Base-by-base conservation (phyloP, 2,329 filamentous ascomycete species). In the Camptophora hylomeconis region DNA sequence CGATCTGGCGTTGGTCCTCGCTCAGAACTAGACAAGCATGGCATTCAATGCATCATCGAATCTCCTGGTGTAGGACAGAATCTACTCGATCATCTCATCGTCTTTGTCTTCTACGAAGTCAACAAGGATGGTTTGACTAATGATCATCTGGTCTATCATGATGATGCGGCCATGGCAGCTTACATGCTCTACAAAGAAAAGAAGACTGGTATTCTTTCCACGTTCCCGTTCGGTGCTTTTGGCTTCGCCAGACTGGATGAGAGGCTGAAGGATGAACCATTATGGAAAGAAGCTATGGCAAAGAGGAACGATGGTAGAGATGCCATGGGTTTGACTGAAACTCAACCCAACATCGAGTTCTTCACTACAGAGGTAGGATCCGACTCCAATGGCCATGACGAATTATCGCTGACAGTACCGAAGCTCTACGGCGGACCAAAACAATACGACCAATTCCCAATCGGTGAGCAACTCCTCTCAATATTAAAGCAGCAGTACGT, bases 221-320 rank as follows among this genome's bases (percentile, higher is more conserved):
- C 60, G 0, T 75, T 76, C 41, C 72, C 72, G 7, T 77, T 76
- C 29, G 72, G 72, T 21, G 59, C 61, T 7, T 75, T 76, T 32
- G 70, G 63, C 7, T 78, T 63, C 40, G 65, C 71, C 5, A 62
- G 72, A n/a, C 55, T 77, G 0, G 69, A 75, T 34, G 61, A 72
- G 6, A 65, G 71, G 5, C 59, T 77, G 1, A 52, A 59, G 24
- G 56, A 70, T 39, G 63, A 65, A 1, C 53, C 60, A 3, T 41
- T 70, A 5, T 77, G 72, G 72, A 56, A 56, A 3, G 51, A 57
- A 4, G 65, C 69, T 0, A 51, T 58, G 0, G 56, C 62, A 5
- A 40, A 26, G 22, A 30, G 52, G 19, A 48, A 57, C 15, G 5
- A 20, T n/a, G 67, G 65, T 3, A 65, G 72, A 4, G 73, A 77